Evolutionary conservation across 345 rosid genomes (phyloP), one percentile per base, ranked within the genome.

Genomic region (Brassica cretica): DNA sequence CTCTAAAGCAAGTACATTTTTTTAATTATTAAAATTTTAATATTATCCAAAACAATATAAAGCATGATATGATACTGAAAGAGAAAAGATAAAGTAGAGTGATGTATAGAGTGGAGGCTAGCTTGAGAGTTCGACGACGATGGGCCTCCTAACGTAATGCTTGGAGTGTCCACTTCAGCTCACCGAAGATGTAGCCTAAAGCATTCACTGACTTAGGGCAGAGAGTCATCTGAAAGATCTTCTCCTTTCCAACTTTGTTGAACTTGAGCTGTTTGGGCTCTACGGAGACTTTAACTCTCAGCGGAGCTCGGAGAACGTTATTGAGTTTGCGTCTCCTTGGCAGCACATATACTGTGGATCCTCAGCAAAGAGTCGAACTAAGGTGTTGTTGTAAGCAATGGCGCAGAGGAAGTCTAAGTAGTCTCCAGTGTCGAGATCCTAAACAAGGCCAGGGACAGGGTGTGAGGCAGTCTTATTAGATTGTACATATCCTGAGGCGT

Each of bases 351-450:
- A 79, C 5, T 82, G 63, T 64, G 10, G n/a, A 4, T 49, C 73
- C 2, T 78, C 80, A 14, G 84, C 66, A 78, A 91, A 21, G 24
- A 21, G 24, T 21, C 24, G 24, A 21, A 21, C 24, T 21, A 21
- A 21, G 24, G 24, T 21, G 24, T 21, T 21, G 2, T 21, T 83
- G 86, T 93, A 91, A 15, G 96, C 96, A 6, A 65, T 16, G 29
- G 87, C 88, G 19, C 97, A 93, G 2, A 91, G 87, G 79, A 93
- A 89, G 82, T 88, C 75, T 60, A 21, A 21, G 24, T 21, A 21
- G 24, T 21, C 24, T 21, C 24, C 24, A 21, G 24, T 21, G 24
- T 21, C 24, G 24, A 21, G 24, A 21, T 21, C 24, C 2, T 21
- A 21, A 21, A 21, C 24, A 21, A 21, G 24, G 24, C 24, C 24